Conservation (phyloP, 345 rosid genomes). For the Gossypium anomalum region DNA sequence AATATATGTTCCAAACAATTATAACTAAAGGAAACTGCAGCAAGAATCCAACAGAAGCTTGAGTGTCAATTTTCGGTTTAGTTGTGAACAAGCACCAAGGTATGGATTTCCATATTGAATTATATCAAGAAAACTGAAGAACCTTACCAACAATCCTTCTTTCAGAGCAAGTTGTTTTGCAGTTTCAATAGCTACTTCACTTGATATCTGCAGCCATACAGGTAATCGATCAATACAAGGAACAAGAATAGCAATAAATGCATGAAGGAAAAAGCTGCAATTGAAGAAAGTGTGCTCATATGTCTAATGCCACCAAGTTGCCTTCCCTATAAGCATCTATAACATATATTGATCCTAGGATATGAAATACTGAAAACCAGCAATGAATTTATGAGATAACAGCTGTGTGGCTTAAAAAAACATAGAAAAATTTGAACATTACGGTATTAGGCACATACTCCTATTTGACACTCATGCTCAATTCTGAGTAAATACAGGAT, state of each 20-base stretch:
- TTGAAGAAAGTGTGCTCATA: background rate
- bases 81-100: background rate
- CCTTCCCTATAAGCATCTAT: background rate
- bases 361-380: background rate
- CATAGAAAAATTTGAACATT: no score
- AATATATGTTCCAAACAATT: background rate
- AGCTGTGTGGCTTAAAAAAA: background rate
- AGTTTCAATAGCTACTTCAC: constrained; percentile 55
- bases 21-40: background rate
- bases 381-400: background rate
- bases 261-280: background rate
- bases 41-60: background rate
- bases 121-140: background rate
- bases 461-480: no score
- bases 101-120: background rate
- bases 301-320: background rate
- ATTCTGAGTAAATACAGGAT: no score
- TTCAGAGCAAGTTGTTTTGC: constrained; percentile 52
- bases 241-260: background rate
- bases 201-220: constrained; percentile 37
- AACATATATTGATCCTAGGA: background rate
- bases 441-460: no score
- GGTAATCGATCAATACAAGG: background rate
- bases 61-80: background rate
- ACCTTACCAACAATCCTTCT: constrained; percentile 53